Base-by-base conservation (phyloP, 768 basidiomycete genomes). In the Megacollybia marginata region DNA sequence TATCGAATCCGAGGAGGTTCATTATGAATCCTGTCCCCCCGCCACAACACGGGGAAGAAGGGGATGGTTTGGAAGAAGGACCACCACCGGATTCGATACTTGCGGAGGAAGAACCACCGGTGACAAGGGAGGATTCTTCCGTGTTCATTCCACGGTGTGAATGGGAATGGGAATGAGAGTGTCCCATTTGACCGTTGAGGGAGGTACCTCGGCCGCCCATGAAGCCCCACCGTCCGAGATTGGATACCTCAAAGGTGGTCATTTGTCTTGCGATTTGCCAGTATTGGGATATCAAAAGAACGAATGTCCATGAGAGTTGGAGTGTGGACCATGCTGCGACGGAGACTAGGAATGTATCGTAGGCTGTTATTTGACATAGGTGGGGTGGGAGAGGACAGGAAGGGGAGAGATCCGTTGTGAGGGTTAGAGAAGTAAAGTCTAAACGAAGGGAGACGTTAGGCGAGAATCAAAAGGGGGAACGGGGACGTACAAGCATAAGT, bases 221-320 rank as follows among this genome's bases (percentile, higher is more conserved):
- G 70, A 85, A 97, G 11, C 96, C 95, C 60, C 85, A 97, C 43
- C 95, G 80, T 3, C 95, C 92, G 2, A 98, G 81, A 61, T 99
- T 99, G 52, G 85, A 85, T 3, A 98, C 91, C 62, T 99, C 95
- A 48, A 94, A 76, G 0, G 95, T 97, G 1, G 95, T 99, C 79
- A 98, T 91, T 60, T 98, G 94, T 20, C 85, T 80, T 2, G 85
- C 80, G 48, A 97, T 82, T 66, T 99, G 96, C 89, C 90, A 95
- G 45, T 84, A 72, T 58, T 99, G 95, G 4, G 83, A 82, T 42
- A 76, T 79, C 44, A 96, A 83, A 31, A 98, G 83, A 49, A 98
- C 76, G 45, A 79, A 66, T 1, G 96, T 98, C 96, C 95, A 98
- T 1, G 83, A 78, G n/a, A 99, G 82, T 62, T 99, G 96, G 8